These are phyloP conservation scores for Exophiala sp. DNA, from an alignment of 2,329 filamentous ascomycete genomes.

Conservation along the genomic window DNA sequence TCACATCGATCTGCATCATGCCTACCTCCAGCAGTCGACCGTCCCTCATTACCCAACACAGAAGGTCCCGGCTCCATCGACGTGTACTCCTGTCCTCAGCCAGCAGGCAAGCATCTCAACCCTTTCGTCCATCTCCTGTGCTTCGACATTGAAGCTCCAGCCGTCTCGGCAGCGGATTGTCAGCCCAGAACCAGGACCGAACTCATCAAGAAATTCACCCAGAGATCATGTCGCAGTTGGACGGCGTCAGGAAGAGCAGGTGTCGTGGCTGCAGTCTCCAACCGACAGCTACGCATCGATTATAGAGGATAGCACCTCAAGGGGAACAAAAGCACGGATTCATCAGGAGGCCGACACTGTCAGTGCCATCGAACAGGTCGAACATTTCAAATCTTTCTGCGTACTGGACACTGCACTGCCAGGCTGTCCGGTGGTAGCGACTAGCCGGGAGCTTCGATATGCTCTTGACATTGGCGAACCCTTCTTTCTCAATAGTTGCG, in stretches of 20 bases:
- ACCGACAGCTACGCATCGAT: conserved; percentile 13
- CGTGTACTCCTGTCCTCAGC: conserved; percentile 12
- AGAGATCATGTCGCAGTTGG: no score
- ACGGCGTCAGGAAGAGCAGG: conserved; percentile 12
- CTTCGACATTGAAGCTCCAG: conserved; percentile 21
- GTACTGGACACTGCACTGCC: conserved; percentile 27
- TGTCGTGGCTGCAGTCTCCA: conserved; percentile 22
- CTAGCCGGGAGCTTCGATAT: conserved; percentile 28
- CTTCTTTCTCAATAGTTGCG: conserved; percentile 28
- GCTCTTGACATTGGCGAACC: conserved; percentile 28
- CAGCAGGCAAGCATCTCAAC: conserved; percentile 21
- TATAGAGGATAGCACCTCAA: not conserved
- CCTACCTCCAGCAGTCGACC: conserved; percentile 20
- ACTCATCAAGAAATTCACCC: no score
- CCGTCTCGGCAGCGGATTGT: conserved; percentile 16
- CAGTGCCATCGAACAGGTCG: conserved; percentile 15
- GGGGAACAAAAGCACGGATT: not conserved
- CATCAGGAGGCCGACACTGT: not conserved
- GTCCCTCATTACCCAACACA: conserved; percentile 10
- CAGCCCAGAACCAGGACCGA: not conserved
- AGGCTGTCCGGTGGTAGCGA: conserved; percentile 27
- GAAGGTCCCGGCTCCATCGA: conserved; percentile 6
- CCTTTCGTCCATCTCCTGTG: conserved; percentile 14
- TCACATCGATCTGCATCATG: conserved; percentile 22
- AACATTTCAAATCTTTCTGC: conserved; percentile 32